Base-by-base conservation (phyloP, 768 basidiomycete species). In the Panaeolus cyanescens region DNA sequence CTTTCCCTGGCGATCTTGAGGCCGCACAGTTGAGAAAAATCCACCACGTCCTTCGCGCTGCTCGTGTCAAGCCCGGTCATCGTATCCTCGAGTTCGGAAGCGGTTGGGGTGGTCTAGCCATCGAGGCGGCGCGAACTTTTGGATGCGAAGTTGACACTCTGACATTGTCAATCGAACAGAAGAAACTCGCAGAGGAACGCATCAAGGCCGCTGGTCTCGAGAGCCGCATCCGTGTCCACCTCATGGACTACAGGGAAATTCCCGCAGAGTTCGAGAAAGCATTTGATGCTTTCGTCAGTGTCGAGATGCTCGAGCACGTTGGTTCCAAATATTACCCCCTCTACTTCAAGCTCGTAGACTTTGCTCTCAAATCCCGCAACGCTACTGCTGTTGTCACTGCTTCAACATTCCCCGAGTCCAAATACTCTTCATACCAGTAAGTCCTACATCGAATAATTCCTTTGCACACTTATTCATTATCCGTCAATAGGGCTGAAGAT, bases 31-130 rank as follows among this genome's bases (percentile, higher is more conserved):
- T 83, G 32, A 87, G 92, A 42, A 96, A 96, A 74, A 86, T 96
- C 55, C 87, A 84, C 61, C 83, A 93, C 67, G 91, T 96, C 64
- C 89, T 95, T 60, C 81, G 77, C 15, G 85, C 88, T 63, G 92
- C 93, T 28, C 87, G 87, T 55, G 88, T 95, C 59, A 82, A 85
- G 69, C 87, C 86, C 45, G 93, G 93, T 0, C 83, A 94, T 71
- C 85, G 93, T 28, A 84, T 96, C 42, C 80, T 96, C 33, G 95
- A 96, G 78, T 93, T 96, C 68, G 95, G 94, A 22, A 89, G 89
- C 54, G 95, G 95, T n/a, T 96, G 95, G 95, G 95, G 94, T 20
- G 92, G 88, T 55, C 81, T 96, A 45, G 92, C 93, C 12, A 96
- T 96, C 60, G 88, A 92, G 87, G 91, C 91, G 57, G 90, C 88